Conservation (phyloP, 768 basidiomycete species). For the Tulasnella sp. region DNA sequence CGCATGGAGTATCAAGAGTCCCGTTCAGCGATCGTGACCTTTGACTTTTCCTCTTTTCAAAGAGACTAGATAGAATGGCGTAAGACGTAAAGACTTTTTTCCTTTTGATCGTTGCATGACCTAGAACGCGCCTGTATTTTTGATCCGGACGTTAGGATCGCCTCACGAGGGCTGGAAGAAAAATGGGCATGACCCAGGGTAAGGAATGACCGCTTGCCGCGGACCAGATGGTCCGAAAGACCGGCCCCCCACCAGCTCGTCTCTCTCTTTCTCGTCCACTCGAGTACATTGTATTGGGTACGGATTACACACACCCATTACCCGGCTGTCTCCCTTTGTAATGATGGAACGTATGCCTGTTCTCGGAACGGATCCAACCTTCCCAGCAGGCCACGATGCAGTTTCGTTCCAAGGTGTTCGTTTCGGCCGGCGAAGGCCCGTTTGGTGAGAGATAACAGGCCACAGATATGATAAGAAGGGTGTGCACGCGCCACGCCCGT, state of each 20-base stretch:
- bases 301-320: background rate
- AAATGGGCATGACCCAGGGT: background rate
- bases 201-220: background rate
- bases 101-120: background rate
- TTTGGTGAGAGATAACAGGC: background rate
- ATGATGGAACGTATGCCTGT: background rate
- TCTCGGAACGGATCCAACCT: background rate
- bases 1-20: slow-evolving; percentile 1
- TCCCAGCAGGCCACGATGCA: slow-evolving; percentile 6
- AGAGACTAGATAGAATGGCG: background rate
- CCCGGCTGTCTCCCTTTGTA: background rate
- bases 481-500: background rate
- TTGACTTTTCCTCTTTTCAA: background rate
- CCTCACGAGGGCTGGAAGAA: background rate
- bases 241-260: background rate
- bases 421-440: background rate
- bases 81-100: background rate
- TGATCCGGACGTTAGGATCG: background rate
- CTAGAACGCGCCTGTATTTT: background rate
- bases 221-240: slow-evolving; percentile 1
- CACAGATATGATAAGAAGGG: background rate
- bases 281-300: background rate
- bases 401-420: background rate
- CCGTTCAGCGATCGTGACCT: background rate
- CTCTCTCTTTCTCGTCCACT: slow-evolving; percentile 3